phyloP scores from a whole-genome alignment of 2,329 filamentous ascomycete genomes.

The Trichoderma atroviride region DNA sequence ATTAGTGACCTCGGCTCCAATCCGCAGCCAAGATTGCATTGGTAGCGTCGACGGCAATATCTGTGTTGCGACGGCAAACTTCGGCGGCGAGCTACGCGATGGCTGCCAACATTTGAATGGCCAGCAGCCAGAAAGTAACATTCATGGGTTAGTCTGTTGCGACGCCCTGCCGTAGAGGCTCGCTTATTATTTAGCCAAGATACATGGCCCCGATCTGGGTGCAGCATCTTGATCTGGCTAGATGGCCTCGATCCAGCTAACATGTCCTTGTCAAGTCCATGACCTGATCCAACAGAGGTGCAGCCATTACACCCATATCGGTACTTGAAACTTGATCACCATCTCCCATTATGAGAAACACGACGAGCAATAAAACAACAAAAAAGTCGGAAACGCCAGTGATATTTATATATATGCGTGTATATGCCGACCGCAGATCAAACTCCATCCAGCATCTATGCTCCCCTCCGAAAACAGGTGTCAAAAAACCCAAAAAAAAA shows the following conservation, averaged over 20 bases:
- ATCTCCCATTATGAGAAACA: background rate
- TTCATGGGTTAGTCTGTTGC: background rate
- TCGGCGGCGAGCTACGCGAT: background rate
- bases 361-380: background rate
- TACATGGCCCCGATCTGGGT: background rate
- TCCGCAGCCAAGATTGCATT: background rate
- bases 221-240: background rate
- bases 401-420: background rate
- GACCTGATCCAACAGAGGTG: background rate
- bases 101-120: background rate
- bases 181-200: background rate
- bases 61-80: background rate
- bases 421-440: background rate
- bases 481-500: slow-evolving; percentile 13
- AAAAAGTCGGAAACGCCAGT: slow-evolving; percentile 5
- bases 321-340: background rate
- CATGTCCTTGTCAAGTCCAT: background rate
- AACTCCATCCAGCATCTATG: slow-evolving; percentile 23
- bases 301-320: no score
- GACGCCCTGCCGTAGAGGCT: background rate
- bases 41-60: slow-evolving; percentile 19
- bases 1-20: slow-evolving; percentile 19
- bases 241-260: background rate
- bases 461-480: background rate
- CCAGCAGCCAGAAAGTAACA: background rate